Conservation (phyloP, 345 rosid genomes). For the Eutrema yunnanense region DNA sequence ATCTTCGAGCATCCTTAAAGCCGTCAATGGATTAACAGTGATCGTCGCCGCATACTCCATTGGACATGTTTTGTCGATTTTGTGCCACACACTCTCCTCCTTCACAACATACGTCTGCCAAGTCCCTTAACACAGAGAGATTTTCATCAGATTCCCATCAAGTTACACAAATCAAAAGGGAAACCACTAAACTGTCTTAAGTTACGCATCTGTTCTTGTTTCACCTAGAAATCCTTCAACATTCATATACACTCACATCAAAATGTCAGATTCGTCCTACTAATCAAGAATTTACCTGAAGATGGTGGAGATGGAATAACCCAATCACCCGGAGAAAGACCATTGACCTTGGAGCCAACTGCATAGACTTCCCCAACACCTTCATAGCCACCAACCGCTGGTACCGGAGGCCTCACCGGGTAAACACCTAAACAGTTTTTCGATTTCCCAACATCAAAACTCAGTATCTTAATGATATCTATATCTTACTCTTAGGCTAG, state of each 20-base stretch:
- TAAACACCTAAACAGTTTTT: constrained; percentile 55
- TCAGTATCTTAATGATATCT: neutral
- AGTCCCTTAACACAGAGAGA: constrained; percentile 39
- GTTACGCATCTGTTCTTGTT: no score
- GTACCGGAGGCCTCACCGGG: constrained; percentile 83
- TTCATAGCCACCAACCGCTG: constrained; percentile 91
- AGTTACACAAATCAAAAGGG: neutral
- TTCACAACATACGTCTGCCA: constrained; percentile 83
- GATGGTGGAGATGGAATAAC: constrained; percentile 88
- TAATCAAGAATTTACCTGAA: constrained; percentile 38
- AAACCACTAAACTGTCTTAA: no score
- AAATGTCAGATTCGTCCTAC: neutral
- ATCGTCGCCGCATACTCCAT: constrained; percentile 86
- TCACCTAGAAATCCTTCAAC: no score
- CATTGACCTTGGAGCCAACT: constrained; percentile 63
- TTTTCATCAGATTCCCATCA: neutral
- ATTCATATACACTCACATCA: neutral
- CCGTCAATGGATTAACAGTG: constrained; percentile 83
- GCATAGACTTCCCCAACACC: constrained; percentile 83
- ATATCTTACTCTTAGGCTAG: neutral
- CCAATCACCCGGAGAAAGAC: constrained; percentile 66
- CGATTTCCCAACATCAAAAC: neutral
- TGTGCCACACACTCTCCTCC: constrained; percentile 77
- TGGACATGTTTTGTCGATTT: constrained; percentile 58
- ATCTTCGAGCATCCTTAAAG: constrained; percentile 88